These are phyloP conservation scores for Colletotrichum cereale DNA, from an alignment of 2,329 filamentous ascomycete genomes.

Conservation along the genomic window DNA sequence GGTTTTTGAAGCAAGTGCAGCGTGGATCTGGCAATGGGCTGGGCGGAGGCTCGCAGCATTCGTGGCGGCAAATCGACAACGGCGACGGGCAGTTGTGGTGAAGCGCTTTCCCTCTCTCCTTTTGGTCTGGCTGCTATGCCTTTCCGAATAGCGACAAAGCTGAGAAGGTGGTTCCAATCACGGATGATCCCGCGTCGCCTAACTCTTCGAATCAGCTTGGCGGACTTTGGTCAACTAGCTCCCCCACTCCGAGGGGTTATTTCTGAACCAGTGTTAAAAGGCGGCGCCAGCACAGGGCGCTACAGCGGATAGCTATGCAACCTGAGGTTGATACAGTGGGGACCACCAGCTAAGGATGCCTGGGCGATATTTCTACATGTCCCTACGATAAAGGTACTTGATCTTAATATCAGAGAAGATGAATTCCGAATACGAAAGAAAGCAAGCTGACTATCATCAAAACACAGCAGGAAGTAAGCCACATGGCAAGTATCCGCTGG, in stretches of 20 bases:
- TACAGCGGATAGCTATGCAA: no score
- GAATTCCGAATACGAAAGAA: no score
- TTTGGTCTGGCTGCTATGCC: background rate
- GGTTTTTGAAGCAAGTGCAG: background rate
- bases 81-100: no score
- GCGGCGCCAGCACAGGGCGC: no score
- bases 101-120: background rate
- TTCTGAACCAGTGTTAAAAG: no score
- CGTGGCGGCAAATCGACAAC: background rate
- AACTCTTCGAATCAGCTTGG: background rate
- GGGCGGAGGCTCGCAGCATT: background rate
- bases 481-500: background rate
- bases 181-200: slow-evolving; percentile 6
- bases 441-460: no score
- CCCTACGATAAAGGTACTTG: no score
- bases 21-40: background rate
- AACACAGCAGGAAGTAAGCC: background rate
- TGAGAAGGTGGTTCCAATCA: background rate
- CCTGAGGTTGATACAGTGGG: no score
- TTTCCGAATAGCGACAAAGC: background rate
- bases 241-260: background rate
- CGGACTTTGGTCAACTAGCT: background rate
- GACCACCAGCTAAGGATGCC: no score
- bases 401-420: no score
- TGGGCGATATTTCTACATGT: no score